Conservation (phyloP, 495 filamentous ascomycete genomes). For the Penicillium maclennaniae region DNA sequence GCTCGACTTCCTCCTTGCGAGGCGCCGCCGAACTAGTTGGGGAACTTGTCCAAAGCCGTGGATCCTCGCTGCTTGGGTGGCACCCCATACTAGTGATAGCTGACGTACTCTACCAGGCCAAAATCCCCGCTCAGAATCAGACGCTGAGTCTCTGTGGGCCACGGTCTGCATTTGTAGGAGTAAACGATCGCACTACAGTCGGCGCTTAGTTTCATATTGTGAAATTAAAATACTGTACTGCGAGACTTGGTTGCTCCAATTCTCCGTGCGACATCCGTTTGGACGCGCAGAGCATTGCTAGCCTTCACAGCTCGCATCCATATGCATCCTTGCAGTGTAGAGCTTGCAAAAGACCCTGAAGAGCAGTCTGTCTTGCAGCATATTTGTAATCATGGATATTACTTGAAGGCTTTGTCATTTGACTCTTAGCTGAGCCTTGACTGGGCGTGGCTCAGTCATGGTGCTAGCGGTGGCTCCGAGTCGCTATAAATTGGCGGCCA, state of each 20-base stretch:
- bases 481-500: conserved; percentile 1
- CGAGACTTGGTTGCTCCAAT: neutral
- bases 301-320: neutral
- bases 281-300: neutral
- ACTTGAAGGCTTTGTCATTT: neutral
- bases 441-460: neutral
- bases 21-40: conserved; percentile 1
- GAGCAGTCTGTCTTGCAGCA: neutral
- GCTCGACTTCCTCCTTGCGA: neutral
- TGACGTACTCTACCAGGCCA: conserved; percentile 1
- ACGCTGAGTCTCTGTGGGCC: neutral
- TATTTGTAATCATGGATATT: neutral
- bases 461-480: neutral
- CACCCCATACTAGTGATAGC: conserved; percentile 7
- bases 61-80: conserved; percentile 6
- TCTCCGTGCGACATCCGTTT: neutral
- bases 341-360: neutral
- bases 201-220: no score
- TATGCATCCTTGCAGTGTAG: neutral
- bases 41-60: conserved; percentile 6
- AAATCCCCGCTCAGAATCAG: neutral
- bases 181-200: neutral
- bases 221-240: no score
- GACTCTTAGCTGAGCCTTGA: neutral
- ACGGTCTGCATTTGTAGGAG: neutral